Conservation (phyloP, 768 basidiomycete species). For the Lactarius quietus region DNA sequence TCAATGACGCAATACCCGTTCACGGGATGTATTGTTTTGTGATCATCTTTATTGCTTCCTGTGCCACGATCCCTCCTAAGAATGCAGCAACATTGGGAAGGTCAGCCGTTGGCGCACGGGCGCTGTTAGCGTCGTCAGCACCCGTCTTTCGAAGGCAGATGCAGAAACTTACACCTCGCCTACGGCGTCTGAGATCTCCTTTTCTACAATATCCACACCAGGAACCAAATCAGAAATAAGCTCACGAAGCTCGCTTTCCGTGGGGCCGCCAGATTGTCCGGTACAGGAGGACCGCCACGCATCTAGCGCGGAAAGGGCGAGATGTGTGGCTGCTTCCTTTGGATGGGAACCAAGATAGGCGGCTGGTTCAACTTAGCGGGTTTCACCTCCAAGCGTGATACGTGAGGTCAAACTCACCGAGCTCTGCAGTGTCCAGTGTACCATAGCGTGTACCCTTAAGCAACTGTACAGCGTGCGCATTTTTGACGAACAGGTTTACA, state of each 20-base stretch:
- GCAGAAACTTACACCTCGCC: slow-evolving; percentile 70
- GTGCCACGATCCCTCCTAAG: slow-evolving; percentile 89
- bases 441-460: slow-evolving; percentile 64
- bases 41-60: slow-evolving; percentile 96
- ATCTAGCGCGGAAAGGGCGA: slow-evolving; percentile 65
- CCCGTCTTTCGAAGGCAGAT: slow-evolving; percentile 6
- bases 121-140: slow-evolving; percentile 44
- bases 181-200: slow-evolving; percentile 52
- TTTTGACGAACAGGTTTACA: slow-evolving; percentile 74
- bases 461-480: slow-evolving; percentile 68
- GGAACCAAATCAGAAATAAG: slow-evolving; percentile 48
- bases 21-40: slow-evolving; percentile 95
- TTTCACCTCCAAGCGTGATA: not conserved
- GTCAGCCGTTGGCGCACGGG: slow-evolving; percentile 76
- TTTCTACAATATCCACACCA: slow-evolving; percentile 48
- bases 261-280: slow-evolving; percentile 32
- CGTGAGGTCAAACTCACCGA: slow-evolving; percentile 42
- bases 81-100: slow-evolving; percentile 93
- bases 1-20: slow-evolving; percentile 83
- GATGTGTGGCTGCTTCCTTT: slow-evolving; percentile 63
- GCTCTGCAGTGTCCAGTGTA: slow-evolving; percentile 47
- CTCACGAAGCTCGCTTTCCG: slow-evolving; percentile 48
- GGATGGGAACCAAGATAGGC: slow-evolving; percentile 41
- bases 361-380: slow-evolving; percentile 34
- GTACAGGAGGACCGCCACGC: slow-evolving; percentile 28